Evolutionary conservation across 2,329 filamentous ascomycete genomes (phyloP).

Genomic region (Aspergillus intermedius): DNA sequence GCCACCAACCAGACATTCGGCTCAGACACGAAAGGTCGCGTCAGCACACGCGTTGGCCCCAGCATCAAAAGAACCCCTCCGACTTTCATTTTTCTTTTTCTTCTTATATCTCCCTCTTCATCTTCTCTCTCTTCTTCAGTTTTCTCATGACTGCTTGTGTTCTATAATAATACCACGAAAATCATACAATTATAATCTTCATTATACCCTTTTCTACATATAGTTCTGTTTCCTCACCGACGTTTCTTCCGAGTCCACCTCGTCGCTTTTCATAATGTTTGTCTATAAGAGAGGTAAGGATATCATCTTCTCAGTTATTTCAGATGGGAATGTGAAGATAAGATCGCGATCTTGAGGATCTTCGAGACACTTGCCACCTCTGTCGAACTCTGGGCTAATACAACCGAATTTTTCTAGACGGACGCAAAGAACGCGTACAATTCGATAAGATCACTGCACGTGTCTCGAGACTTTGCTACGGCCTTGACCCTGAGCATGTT

Average conservation of each 20-base stretch:
- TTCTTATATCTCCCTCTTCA: conserved; percentile 11
- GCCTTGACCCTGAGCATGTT: conserved; percentile 89
- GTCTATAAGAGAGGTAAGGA: conserved; percentile 57
- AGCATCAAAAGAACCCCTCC: conserved; percentile 20
- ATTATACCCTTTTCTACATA: conserved; percentile 16
- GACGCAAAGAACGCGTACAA: conserved; percentile 98
- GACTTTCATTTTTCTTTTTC: conserved; percentile 19
- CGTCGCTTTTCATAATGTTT: conserved; percentile 46
- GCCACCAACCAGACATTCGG: conserved; percentile 16
- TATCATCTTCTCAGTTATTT: neutral
- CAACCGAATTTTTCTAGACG: conserved; percentile 55
- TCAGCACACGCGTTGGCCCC: conserved; percentile 25
- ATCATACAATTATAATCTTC: neutral
- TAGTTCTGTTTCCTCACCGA: conserved; percentile 9
- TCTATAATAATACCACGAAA: conserved; percentile 4
- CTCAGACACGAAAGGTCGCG: conserved; percentile 31
- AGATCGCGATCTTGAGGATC: neutral
- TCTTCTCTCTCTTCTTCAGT: conserved; percentile 10
- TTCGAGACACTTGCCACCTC: too few species aligned
- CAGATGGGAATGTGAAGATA: conserved; percentile 1
- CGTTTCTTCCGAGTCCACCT: conserved; percentile 5
- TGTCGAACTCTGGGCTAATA: conserved; percentile 12
- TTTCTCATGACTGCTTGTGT: conserved; percentile 6
- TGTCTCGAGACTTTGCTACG: conserved; percentile 95
- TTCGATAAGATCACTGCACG: conserved; percentile 99